Evolutionary conservation across 352 stramenopile species (phyloP).

Genomic region (Discostella stelligera): DNA sequence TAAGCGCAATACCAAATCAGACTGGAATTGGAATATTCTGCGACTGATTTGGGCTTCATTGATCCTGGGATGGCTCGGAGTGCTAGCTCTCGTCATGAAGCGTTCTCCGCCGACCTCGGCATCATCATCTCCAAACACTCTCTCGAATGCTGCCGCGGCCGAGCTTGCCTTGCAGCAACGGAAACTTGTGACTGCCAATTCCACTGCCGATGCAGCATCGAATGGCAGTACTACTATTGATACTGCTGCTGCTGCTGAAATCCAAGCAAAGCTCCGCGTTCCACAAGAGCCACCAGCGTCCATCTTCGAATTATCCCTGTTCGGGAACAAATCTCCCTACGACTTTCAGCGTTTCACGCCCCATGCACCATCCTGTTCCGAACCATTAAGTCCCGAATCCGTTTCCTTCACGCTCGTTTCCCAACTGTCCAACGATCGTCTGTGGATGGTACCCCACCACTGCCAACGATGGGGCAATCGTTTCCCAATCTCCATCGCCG

Average conservation of each 20-base stretch:
- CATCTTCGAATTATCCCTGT: constrained; percentile 29
- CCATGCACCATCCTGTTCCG: constrained; percentile 47
- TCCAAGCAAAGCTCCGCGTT: background rate
- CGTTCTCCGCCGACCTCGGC: background rate
- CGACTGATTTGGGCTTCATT: background rate
- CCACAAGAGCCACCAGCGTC: background rate
- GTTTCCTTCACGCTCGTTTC: constrained; percentile 73
- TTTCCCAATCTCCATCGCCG: constrained; percentile 59
- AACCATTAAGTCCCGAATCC: constrained; percentile 16
- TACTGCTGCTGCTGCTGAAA: background rate
- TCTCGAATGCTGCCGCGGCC: background rate
- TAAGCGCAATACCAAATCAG: background rate
- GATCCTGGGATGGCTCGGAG: constrained; percentile 19
- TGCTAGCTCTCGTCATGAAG: background rate
- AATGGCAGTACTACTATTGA: background rate
- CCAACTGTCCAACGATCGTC: constrained; percentile 68
- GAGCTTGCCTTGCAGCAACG: background rate
- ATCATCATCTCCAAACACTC: background rate
- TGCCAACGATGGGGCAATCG: constrained; percentile 71
- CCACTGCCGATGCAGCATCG: background rate
- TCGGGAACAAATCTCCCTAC: constrained; percentile 23
- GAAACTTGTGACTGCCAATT: background rate
- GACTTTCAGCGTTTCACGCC: constrained; percentile 49
- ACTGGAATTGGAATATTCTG: constrained; percentile 2
- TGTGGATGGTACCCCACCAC: constrained; percentile 81